Evolutionary conservation across 345 rosid species (phyloP), one percentile per base, ranked within the genome.

Genomic region (Nasturtium officinale): DNA sequence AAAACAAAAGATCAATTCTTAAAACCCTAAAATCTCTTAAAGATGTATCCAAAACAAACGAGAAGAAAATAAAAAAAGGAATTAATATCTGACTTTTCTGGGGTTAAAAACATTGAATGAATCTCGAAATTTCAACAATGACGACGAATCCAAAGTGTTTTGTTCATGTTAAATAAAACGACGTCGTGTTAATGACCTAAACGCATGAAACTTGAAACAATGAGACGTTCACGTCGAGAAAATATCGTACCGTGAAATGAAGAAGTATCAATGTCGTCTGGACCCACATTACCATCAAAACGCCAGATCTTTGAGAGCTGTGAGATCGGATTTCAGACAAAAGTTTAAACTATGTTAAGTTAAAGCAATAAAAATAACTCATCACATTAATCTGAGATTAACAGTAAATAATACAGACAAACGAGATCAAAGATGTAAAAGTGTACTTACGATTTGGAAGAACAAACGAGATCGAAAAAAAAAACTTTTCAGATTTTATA

Each of bases 261-360:
- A 35, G 83, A 81, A 74, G 75, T 75, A 76, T 83, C 86, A 68
- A 79, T 78, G 45, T 56, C 38, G 7, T 57, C 72, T 53, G 82
- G 76, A 78, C 80, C 78, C 76, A 82, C 85, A 84, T 81, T 86
- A 58, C 80, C 47, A 79, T 54, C 78, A 59, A 73, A 79, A 61
- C 73, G 78, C 79, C 80, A 77, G 63, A 42, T 77, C 80, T 74
- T 67, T 35, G 69, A 52, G 56, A 73, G 81, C 78, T 74, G 45
- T 61, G 4, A 48, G 9, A 58, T 68, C 47, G 20, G 46, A 45
- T 45, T 69, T 54, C 58, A 29, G 20, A 57, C 62, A 51, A 32
- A 52, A 29, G 52, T 9, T 64, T 56, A 15, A 25, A 30, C 21
- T 1, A 15, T 59, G 53, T 38, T n/a, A 60, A 42, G 40, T 37